Conservation (phyloP, 2,329 filamentous ascomycete genomes). For the Podosphaera aphanis region DNA sequence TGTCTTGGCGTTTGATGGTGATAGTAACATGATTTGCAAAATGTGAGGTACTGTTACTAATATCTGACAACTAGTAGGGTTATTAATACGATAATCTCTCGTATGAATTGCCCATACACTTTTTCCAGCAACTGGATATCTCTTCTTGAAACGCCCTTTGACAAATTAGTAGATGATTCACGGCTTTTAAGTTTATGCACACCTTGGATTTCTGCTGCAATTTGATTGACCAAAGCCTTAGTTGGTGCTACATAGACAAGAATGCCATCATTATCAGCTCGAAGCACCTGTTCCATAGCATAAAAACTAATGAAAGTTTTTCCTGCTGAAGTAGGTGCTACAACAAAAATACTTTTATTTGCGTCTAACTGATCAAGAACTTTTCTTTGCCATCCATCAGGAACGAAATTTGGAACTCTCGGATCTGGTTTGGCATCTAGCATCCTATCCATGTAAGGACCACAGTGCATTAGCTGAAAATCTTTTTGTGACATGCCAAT, state of each 20-base stretch:
- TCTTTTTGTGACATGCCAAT: conserved; percentile 23
- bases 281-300: conserved; percentile 54
- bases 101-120: conserved; percentile 65
- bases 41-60: conserved; percentile 59
- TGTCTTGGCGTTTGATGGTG: conserved; percentile 36
- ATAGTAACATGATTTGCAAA: conserved; percentile 53
- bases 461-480: conserved; percentile 45
- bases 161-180: conserved; percentile 2
- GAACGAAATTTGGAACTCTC: conserved; percentile 44
- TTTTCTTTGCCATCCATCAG: conserved; percentile 53
- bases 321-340: conserved; percentile 56
- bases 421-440: conserved; percentile 43
- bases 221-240: conserved; percentile 65
- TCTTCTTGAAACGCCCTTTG: conserved; percentile 38
- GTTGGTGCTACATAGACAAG: conserved; percentile 63
- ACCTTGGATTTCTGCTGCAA: conserved; percentile 55
- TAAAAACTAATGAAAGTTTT: conserved; percentile 75
- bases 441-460: conserved; percentile 52
- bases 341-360: conserved; percentile 46
- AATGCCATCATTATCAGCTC: conserved; percentile 43
- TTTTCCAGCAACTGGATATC: conserved; percentile 29
- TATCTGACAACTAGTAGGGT: conserved; percentile 46
- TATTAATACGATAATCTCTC: conserved; percentile 52
- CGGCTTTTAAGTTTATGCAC: neutral
- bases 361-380: conserved; percentile 53